A percentile compares a stretch with the other conserved stretches of the same genome.
Conservation (phyloP, 202 grass and related monocot species). For the Schoenoplectus triqueter region DNA sequence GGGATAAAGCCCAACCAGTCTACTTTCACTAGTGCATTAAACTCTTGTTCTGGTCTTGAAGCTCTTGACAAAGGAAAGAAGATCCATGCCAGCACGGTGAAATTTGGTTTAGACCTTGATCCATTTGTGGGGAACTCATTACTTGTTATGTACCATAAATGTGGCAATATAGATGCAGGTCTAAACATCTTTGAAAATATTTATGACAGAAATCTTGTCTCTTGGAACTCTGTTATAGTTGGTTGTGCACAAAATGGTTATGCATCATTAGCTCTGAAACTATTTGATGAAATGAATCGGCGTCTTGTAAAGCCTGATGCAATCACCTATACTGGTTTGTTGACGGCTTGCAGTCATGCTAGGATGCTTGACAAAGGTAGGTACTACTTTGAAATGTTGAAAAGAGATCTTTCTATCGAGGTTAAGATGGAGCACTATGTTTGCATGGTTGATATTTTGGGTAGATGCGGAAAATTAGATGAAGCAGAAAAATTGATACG, state of each 20-base stretch:
- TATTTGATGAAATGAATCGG: conserved; percentile 50
- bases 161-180: conserved; percentile 48
- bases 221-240: conserved; percentile 59
- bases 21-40: conserved; percentile 56
- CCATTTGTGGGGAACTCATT: conserved; percentile 55
- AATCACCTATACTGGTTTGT: conserved; percentile 55
- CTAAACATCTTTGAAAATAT: conserved; percentile 50
- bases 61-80: conserved; percentile 53
- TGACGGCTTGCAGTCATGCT: conserved; percentile 57
- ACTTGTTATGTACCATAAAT: conserved; percentile 56
- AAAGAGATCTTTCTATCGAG: conserved; percentile 47
- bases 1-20: conserved; percentile 50
- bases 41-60: conserved; percentile 53
- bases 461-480: conserved; percentile 46
- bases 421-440: conserved; percentile 54
- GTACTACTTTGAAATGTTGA: conserved; percentile 45
- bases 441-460: conserved; percentile 67
- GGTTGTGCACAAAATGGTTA: conserved; percentile 59
- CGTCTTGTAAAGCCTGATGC: conserved; percentile 45
- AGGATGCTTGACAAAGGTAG: conserved; percentile 49
- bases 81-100: conserved; percentile 51
- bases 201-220: conserved; percentile 49
- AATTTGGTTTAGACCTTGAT: conserved; percentile 48
- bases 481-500: conserved; percentile 51
- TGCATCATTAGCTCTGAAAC: conserved; percentile 39